Conservation (phyloP, 768 basidiomycete species). For the Boletus edulis region DNA sequence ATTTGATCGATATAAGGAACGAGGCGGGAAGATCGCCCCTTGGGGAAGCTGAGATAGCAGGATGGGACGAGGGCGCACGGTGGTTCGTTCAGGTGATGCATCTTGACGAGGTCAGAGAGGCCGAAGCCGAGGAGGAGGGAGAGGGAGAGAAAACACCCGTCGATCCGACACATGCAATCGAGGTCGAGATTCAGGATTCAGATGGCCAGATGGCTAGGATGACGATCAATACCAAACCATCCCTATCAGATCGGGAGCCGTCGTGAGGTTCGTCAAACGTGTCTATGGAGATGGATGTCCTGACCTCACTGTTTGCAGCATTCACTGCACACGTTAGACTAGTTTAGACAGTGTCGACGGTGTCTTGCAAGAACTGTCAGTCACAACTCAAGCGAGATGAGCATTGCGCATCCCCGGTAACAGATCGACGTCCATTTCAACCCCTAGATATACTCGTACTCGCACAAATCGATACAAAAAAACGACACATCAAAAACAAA, state of each 20-base stretch:
- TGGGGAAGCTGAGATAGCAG: constrained; percentile 74
- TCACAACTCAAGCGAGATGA: no score
- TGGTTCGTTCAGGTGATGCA: constrained; percentile 84
- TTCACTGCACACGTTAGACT: not conserved
- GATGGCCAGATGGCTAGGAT: constrained; percentile 67
- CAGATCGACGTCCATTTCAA: not conserved
- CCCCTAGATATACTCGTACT: not conserved
- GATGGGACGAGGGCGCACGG: constrained; percentile 81
- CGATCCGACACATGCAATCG: constrained; percentile 43
- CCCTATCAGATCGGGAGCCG: not conserved
- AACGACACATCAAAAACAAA: not conserved
- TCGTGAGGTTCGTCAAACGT: not conserved
- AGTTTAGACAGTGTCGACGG: not conserved
- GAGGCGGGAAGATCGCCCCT: constrained; percentile 71
- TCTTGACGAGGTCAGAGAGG: constrained; percentile 46
- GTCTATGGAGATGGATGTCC: not conserved
- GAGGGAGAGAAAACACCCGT: constrained; percentile 30
- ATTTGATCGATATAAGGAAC: constrained; percentile 77
- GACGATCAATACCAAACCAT: constrained; percentile 36
- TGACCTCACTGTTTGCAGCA: no score
- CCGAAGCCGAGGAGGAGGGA: constrained; percentile 21
- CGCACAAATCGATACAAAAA: constrained; percentile 16
- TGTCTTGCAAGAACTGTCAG: no score
- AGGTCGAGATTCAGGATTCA: constrained; percentile 71
- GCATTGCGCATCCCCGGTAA: no score